Evolutionary conservation across 2,329 filamentous ascomycete genomes (phyloP), one percentile per base, ranked within the genome.

Genomic region (Paecilomyces variotii): DNA sequence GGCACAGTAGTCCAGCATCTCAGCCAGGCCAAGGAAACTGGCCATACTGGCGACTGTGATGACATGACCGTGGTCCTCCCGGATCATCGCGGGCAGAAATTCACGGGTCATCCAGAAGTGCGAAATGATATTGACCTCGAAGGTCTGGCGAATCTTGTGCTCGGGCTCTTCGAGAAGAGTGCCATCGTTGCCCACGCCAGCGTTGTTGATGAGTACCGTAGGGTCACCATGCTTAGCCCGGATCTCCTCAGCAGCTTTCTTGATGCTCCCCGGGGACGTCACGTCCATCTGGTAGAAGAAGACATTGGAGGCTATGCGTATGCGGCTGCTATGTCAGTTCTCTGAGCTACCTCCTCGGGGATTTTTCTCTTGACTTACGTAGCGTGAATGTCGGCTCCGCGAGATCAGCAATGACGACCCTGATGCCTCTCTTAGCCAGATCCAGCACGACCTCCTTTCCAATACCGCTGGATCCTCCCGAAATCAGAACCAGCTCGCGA

Each of bases 1-100:
- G 55, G 75, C 75, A 50, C 72, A 75, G 66, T 84, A 85, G 61
- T 83, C 80, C 9, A 78, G 78, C 61, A 84, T 78, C 30, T 79
- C 76, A 1, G 73, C 76, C 3, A 78, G 62, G 0, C 72, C 71
- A 4, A 81, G 59, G 63, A 80, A 84, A 35, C 78, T 79, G 9
- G 80, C 80, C 65, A 79, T 73, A 59, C 78, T 82, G 2, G 83
- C 82, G 12, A 85, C 74, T 0, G 81, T 83, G 10, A 86, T 74
- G 30, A 85, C 73, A 61, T 85, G 82, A 2, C 83, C 83, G 62
- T 82, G 81, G 62, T 82, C 78, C 19, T 71, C 69, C 52, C 66
- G 64, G 25, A 82, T 65, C 80, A 83, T 83, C 55, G 72, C 70
- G 0, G 81, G 81, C 32, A 83, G 63, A 68, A 83, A 82, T 61